Evolutionary conservation across 306 rosid species (phyloP).

Genomic region (Prinsepia uniflora): DNA sequence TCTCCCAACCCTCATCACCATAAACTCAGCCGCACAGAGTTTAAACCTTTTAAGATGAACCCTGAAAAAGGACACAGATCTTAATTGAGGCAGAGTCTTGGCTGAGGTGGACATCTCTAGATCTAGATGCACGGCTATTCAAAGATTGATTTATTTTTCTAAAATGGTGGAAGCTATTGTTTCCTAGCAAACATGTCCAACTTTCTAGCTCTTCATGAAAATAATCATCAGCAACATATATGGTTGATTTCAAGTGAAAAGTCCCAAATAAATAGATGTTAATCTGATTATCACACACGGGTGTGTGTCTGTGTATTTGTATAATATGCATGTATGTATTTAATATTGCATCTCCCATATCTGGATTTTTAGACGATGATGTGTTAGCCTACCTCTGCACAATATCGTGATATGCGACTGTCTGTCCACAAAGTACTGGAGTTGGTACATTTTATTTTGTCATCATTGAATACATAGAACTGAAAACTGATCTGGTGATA

Average conservation of each 20-base stretch:
- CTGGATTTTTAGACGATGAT: background rate
- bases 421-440: background rate
- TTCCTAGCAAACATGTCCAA: background rate
- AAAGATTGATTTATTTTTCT: background rate
- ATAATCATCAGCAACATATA: background rate
- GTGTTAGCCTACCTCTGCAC: background rate
- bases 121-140: background rate
- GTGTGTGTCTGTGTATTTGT: too few relatives aligned
- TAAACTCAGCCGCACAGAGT: too few relatives aligned
- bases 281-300: too few relatives aligned
- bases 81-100: background rate
- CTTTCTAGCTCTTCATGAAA: background rate
- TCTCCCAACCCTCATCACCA: too few relatives aligned
- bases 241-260: background rate
- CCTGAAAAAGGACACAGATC: background rate
- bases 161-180: background rate
- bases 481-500: background rate
- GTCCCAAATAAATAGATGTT: background rate
- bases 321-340: too few relatives aligned
- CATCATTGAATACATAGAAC: background rate
- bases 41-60: too few relatives aligned
- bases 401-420: background rate
- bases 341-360: background rate
- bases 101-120: background rate
- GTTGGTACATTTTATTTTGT: background rate